Conservation (phyloP, 2,329 filamentous ascomycete genomes). For the Cercospora sp. region DNA sequence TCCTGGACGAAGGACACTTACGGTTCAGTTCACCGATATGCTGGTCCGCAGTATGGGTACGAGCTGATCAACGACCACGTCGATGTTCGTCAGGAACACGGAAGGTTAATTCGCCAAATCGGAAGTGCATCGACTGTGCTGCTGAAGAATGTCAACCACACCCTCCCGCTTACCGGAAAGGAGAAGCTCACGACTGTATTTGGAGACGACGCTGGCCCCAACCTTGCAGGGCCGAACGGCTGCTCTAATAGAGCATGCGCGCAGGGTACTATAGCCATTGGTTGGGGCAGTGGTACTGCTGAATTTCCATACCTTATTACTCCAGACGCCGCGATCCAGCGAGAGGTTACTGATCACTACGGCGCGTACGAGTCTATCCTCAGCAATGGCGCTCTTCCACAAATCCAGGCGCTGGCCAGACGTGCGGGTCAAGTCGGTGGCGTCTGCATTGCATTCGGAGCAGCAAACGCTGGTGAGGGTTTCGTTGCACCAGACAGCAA, state of each 20-base stretch:
- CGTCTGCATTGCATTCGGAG: slow-evolving; percentile 78
- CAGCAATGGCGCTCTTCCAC: slow-evolving; percentile 56
- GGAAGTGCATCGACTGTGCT: slow-evolving; percentile 75
- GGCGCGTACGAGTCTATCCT: slow-evolving; percentile 63
- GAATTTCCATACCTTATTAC: slow-evolving; percentile 65
- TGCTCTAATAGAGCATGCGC: slow-evolving; percentile 67
- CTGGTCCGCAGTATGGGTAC: slow-evolving; percentile 54
- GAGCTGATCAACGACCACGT: slow-evolving; percentile 74
- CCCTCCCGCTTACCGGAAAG: slow-evolving; percentile 58
- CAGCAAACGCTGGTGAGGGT: slow-evolving; percentile 80
- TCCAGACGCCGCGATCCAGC: slow-evolving; percentile 62
- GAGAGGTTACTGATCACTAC: slow-evolving; percentile 61
- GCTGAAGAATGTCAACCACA: slow-evolving; percentile 59
- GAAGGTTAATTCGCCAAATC: slow-evolving; percentile 68
- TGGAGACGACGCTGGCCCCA: slow-evolving; percentile 79
- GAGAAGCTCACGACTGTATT: slow-evolving; percentile 75
- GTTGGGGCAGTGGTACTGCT: slow-evolving; percentile 62
- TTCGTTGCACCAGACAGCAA: slow-evolving; percentile 82
- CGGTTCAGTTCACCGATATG: slow-evolving; percentile 65
- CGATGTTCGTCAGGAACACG: slow-evolving; percentile 78
- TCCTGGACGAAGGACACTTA: slow-evolving; percentile 80
- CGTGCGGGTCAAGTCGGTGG: slow-evolving; percentile 50
- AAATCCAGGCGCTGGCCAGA: slow-evolving; percentile 53
- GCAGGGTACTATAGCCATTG: slow-evolving; percentile 65
- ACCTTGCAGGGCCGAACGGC: slow-evolving; percentile 72